Conservation (phyloP, 2,329 filamentous ascomycete genomes). For the Chaetomium olivaceum region DNA sequence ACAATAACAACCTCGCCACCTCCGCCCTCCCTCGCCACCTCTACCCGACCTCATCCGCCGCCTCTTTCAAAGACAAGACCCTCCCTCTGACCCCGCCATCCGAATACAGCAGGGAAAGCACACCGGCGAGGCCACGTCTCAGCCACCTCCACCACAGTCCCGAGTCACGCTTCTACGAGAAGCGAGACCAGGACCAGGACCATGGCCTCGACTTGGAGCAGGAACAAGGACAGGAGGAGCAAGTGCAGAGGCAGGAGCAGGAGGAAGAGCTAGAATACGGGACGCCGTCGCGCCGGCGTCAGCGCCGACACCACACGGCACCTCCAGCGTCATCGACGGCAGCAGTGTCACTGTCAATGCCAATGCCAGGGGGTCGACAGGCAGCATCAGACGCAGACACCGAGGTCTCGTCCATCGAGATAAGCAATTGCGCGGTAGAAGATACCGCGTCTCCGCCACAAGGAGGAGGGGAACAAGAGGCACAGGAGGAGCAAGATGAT, state of each 20-base stretch:
- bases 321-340: neutral
- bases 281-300: neutral
- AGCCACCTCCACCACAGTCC: conserved; percentile 20
- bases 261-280: neutral
- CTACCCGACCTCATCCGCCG: conserved; percentile 7
- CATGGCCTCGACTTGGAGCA: neutral
- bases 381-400: neutral
- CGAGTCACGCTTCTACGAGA: conserved; percentile 18
- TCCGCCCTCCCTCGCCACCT: conserved; percentile 25
- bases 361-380: neutral
- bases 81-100: conserved; percentile 39
- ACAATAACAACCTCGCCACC: conserved; percentile 19
- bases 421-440: neutral
- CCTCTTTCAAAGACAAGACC: conserved; percentile 35
- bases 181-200: neutral
- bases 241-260: neutral
- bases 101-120: conserved; percentile 32
- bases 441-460: neutral
- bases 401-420: neutral
- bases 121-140: conserved; percentile 26
- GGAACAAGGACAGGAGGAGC: neutral
- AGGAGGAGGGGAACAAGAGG: neutral
- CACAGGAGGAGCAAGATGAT: conserved; percentile 5
- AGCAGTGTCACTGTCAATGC: neutral
- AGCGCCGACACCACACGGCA: neutral